Evolutionary conservation across 2,329 filamentous ascomycete genomes (phyloP).

Genomic region (Cucurbitaria berberidis): DNA sequence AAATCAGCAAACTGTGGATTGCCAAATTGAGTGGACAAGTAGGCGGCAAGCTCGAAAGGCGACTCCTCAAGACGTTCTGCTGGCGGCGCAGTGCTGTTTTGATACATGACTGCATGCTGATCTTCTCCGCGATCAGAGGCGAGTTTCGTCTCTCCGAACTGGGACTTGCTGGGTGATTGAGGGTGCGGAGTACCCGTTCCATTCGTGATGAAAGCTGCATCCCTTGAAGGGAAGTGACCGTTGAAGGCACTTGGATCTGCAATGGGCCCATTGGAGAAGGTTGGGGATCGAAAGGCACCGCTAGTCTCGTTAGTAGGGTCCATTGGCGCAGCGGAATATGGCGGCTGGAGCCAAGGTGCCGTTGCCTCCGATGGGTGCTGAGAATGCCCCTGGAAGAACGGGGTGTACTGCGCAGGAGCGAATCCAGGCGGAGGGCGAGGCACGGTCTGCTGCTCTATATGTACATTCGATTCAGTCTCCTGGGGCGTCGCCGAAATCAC

Average conservation of each 20-base stretch:
- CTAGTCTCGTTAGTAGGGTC: conserved; percentile 33
- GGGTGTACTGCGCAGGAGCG: conserved; percentile 35
- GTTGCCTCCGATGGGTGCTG: conserved; percentile 45
- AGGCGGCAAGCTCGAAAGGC: conserved; percentile 40
- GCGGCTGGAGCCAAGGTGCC: conserved; percentile 39
- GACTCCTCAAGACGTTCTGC: conserved; percentile 31
- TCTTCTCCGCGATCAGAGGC: conserved; percentile 30
- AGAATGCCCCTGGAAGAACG: conserved; percentile 42
- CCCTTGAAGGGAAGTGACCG: conserved; percentile 25
- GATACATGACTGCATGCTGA: conserved; percentile 19
- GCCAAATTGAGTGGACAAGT: conserved; percentile 43
- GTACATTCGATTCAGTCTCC: conserved; percentile 26
- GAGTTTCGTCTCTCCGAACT: conserved; percentile 30
- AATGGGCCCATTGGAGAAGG: conserved; percentile 19
- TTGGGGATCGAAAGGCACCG: conserved; percentile 29
- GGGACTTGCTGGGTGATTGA: conserved; percentile 42
- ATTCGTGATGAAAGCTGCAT: conserved; percentile 26
- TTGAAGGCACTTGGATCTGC: conserved; percentile 29
- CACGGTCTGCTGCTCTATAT: conserved; percentile 25
- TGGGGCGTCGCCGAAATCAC: conserved; percentile 46
- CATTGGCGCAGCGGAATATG: conserved; percentile 36
- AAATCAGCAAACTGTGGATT: conserved; percentile 47
- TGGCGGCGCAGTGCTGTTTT: conserved; percentile 21
- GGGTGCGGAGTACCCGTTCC: conserved; percentile 39
- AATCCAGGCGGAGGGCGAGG: conserved; percentile 43